Conservation (phyloP, 2,329 filamentous ascomycete genomes). For the Acarospora socialis region DNA sequence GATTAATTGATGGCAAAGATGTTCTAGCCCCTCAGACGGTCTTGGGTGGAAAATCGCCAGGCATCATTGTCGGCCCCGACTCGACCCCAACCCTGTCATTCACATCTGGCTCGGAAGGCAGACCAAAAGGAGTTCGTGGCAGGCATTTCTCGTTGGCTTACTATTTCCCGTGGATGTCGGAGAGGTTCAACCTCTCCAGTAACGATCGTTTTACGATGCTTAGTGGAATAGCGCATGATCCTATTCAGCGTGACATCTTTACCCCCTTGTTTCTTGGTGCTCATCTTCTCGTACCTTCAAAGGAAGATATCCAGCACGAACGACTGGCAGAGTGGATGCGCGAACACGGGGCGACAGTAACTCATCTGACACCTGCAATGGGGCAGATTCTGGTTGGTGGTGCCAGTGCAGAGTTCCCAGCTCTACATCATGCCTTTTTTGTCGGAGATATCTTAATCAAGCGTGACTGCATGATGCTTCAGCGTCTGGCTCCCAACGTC, state of each 20-base stretch:
- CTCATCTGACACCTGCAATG: constrained; percentile 91
- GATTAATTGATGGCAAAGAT: constrained; percentile 50
- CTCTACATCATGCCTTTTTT: constrained; percentile 69
- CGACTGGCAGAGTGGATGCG: constrained; percentile 78
- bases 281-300: constrained; percentile 60
- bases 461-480: constrained; percentile 64
- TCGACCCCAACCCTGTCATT: constrained; percentile 63
- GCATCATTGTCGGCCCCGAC: constrained; percentile 73
- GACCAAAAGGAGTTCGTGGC: constrained; percentile 75
- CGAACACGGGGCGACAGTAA: constrained; percentile 58
- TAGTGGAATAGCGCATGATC: constrained; percentile 50
- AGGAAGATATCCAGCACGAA: constrained; percentile 77
- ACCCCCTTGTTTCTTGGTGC: constrained; percentile 80
- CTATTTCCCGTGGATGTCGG: constrained; percentile 89
- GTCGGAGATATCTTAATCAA: constrained; percentile 85
- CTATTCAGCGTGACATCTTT: constrained; percentile 59
- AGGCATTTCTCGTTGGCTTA: constrained; percentile 73
- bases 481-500: constrained; percentile 58
- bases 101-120: constrained; percentile 59
- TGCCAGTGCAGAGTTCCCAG: constrained; percentile 60
- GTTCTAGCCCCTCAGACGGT: constrained; percentile 43
- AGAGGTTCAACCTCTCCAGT: constrained; percentile 59
- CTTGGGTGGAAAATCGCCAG: constrained; percentile 44
- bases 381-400: constrained; percentile 86
- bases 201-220: constrained; percentile 70